Percentiles rank a stretch among this genome's conserved stretches.
Conservation (phyloP, 805 yeast genomes). For the Candida coquimbonensis region DNA sequence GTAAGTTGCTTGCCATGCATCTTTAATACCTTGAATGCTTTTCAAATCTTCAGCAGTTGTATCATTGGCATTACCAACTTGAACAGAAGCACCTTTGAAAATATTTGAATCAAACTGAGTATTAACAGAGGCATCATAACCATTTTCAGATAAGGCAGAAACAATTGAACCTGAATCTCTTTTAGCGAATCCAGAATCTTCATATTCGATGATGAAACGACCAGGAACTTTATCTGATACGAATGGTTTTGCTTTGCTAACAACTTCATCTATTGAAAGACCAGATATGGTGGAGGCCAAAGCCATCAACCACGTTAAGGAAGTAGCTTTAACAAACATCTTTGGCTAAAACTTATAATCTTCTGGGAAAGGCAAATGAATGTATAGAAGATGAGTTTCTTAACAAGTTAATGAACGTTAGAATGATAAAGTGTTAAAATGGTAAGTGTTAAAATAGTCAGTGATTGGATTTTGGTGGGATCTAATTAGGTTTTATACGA, state of each 20-base stretch:
- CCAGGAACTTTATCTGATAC: constrained; percentile 6
- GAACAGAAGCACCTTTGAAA: constrained; percentile 11
- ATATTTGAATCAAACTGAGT: constrained; percentile 6
- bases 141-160: constrained; percentile 1
- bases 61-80: constrained; percentile 1
- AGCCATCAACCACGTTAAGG: background rate
- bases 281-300: background rate
- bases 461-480: too few species aligned
- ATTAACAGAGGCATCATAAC: constrained; percentile 6
- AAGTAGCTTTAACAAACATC: background rate
- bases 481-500: too few species aligned
- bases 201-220: constrained; percentile 10
- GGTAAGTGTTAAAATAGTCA: too few species aligned
- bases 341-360: too few species aligned
- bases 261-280: too few species aligned
- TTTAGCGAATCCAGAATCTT: constrained; percentile 2
- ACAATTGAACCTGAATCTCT: constrained; percentile 3
- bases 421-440: too few species aligned
- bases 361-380: too few species aligned
- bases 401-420: too few species aligned
- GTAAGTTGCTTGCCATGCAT: constrained; percentile 11
- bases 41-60: constrained; percentile 10
- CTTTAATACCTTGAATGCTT: constrained; percentile 3
- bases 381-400: too few species aligned
- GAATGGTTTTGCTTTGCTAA: background rate